A percentile compares a stretch with the other conserved stretches of the same genome.
Conservation (phyloP, 2,329 filamentous ascomycete species). For the Thielaviopsis musarum region DNA sequence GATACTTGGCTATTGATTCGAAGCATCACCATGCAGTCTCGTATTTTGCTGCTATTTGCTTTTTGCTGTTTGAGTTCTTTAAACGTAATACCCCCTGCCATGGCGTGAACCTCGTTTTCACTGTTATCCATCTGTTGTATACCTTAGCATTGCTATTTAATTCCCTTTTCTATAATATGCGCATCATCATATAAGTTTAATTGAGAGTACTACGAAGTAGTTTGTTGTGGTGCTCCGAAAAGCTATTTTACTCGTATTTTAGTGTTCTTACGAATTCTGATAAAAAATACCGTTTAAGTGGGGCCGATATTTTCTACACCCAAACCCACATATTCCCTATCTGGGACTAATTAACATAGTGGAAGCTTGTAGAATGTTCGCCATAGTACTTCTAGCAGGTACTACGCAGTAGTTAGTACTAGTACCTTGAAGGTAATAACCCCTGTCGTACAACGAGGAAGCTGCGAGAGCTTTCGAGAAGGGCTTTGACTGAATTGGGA, state of each 20-base stretch:
- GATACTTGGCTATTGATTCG: neutral
- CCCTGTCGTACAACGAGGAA: neutral
- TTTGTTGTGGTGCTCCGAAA: neutral
- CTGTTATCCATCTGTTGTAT: neutral
- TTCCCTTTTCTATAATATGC: neutral
- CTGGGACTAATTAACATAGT: neutral
- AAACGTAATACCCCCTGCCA: conserved; percentile 31
- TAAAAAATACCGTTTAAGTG: neutral
- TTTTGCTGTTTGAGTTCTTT: conserved; percentile 18
- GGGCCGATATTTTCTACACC: no score
- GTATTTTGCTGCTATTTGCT: conserved; percentile 10
- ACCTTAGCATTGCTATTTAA: neutral
- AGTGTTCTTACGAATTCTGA: neutral
- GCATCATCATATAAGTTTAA: neutral
- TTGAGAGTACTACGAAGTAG: neutral
- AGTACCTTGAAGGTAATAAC: neutral
- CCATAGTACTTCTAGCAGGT: neutral
- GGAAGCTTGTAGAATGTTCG: conserved; percentile 5
- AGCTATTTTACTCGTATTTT: no score
- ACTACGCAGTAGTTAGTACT: neutral
- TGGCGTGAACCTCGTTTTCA: conserved; percentile 15
- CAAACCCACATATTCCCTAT: neutral
- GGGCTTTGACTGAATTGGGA: neutral
- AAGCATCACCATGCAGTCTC: conserved; percentile 6
- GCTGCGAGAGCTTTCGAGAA: neutral